Percentiles rank a stretch among this genome's conserved stretches.
Evolutionary conservation across 768 basidiomycete species (phyloP).

Genomic region (Tulasnella sp.): DNA sequence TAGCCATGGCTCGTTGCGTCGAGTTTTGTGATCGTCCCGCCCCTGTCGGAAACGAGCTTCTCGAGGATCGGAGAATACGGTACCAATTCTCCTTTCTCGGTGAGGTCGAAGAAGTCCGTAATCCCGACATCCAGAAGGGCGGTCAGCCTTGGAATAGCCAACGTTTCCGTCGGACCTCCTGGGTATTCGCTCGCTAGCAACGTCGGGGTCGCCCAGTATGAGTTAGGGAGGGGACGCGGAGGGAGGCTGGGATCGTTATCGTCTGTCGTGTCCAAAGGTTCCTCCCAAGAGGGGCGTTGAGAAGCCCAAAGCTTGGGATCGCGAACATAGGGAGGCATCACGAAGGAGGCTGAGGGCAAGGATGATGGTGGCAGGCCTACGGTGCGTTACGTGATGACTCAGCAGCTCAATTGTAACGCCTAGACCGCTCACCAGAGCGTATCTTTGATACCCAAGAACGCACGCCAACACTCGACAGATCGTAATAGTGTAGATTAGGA

Average conservation of each 20-base stretch:
- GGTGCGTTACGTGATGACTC: neutral
- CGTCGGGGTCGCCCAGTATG: slow-evolving; percentile 12
- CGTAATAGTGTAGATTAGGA: neutral
- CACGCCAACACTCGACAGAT: neutral
- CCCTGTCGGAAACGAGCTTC: neutral
- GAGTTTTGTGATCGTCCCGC: neutral
- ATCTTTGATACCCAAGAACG: neutral
- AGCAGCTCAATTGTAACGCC: neutral
- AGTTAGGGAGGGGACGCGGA: slow-evolving; percentile 9
- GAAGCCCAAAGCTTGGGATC: slow-evolving; percentile 1
- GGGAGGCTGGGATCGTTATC: slow-evolving; percentile 6
- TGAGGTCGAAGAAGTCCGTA: slow-evolving; percentile 13
- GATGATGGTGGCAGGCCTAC: neutral
- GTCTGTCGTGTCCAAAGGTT: neutral
- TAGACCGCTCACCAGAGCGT: neutral
- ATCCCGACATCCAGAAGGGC: slow-evolving; percentile 9
- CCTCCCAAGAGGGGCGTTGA: neutral
- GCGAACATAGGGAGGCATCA: neutral
- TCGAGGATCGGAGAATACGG: neutral
- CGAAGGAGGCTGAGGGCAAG: neutral
- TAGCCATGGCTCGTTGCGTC: neutral
- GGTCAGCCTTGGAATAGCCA: neutral
- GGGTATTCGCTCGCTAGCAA: slow-evolving; percentile 16
- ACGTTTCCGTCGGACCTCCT: neutral
- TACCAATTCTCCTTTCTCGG: slow-evolving; percentile 1